Base-by-base conservation (phyloP, 2,329 filamentous ascomycete species). In the Emericellopsis cladophorae region DNA sequence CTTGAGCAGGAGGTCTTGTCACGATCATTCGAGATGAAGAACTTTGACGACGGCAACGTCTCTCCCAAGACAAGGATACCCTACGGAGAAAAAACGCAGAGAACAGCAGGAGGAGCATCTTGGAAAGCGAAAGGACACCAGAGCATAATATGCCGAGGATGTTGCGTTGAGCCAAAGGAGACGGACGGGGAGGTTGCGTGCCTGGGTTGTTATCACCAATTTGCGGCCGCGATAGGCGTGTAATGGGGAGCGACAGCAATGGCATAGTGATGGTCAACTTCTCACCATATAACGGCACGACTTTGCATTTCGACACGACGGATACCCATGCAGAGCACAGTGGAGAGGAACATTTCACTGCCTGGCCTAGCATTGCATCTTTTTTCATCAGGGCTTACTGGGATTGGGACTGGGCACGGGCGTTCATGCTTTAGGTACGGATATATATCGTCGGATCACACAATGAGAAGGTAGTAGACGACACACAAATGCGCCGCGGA, bases 121-220 rank as follows among this genome's bases (percentile, higher is more conserved):
- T 68, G 65, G 61, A 51, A 54, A 0, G 58, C 55, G 1, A 54
- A 52, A 24, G 67, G 66, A 7, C 74, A 78, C 47, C 60, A 64
- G 8, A 59, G 66, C 29, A 68, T 74, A 48, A 64, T 84, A 3
- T 85, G 81, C 54, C 82, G 79, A 51, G 67, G 70, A 15, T 85
- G 81, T 57, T 84, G 79, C 53, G 69, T 83, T 4, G 81, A 85
- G 54, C 67, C 15, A n/a, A 7, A 10, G 7, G 66, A 21, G 79
- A 79, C 0, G 51, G 72, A 82, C 40, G 80, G 80, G 22, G 78
- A 84, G 37, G 70, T 82, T 5, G 71, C 76, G 44, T 85, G 81
- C 50, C 57, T 82, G 37, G 76, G 76, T 2, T 84, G 81, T 47
- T 61, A 31, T 18, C 32, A 35, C 10, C 22, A 21, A 23, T 21